A percentile compares a stretch with the other conserved stretches of the same genome.
Evolutionary conservation across 768 basidiomycete genomes (phyloP).

Genomic region (Boletus edulis): DNA sequence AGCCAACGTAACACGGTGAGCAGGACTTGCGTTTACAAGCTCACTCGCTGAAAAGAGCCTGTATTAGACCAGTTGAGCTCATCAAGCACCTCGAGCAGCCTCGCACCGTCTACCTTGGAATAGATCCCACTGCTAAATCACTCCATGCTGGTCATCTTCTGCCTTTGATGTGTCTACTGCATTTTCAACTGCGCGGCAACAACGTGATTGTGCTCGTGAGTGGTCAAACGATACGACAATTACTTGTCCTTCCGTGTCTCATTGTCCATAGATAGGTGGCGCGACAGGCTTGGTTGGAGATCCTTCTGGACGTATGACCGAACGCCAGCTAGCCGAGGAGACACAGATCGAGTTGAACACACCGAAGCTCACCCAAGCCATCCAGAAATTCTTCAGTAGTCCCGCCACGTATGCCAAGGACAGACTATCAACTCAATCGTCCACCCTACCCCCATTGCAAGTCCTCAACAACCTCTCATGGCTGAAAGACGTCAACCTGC

Average conservation of each 20-base stretch:
- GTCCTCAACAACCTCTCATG: slow-evolving; percentile 74
- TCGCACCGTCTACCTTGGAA: slow-evolving; percentile 77
- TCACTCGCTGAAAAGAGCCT: not conserved
- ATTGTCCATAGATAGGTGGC: slow-evolving; percentile 76
- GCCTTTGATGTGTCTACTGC: slow-evolving; percentile 81
- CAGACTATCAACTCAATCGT: slow-evolving; percentile 17
- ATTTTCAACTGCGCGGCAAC: slow-evolving; percentile 88
- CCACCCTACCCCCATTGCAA: slow-evolving; percentile 27
- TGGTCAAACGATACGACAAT: not conserved
- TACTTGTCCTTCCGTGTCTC: slow-evolving; percentile 2
- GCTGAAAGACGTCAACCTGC: slow-evolving; percentile 67
- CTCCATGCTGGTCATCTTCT: slow-evolving; percentile 94
- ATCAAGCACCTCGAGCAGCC: slow-evolving; percentile 31
- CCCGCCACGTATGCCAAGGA: slow-evolving; percentile 60
- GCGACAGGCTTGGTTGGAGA: slow-evolving; percentile 97
- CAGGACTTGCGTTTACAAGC: not conserved
- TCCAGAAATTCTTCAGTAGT: slow-evolving; percentile 70
- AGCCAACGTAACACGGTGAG: slow-evolving; percentile 38
- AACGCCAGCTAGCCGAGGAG: slow-evolving; percentile 67
- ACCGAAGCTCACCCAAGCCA: slow-evolving; percentile 53
- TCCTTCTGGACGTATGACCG: slow-evolving; percentile 84
- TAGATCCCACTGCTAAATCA: slow-evolving; percentile 89
- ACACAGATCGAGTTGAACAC: slow-evolving; percentile 67
- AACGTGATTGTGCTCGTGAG: slow-evolving; percentile 79
- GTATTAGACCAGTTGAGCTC: slow-evolving; percentile 42